Percentiles rank a stretch among this genome's conserved stretches.
phyloP scores from a whole-genome alignment of 768 basidiomycete species.

The Boletus huronensis region DNA sequence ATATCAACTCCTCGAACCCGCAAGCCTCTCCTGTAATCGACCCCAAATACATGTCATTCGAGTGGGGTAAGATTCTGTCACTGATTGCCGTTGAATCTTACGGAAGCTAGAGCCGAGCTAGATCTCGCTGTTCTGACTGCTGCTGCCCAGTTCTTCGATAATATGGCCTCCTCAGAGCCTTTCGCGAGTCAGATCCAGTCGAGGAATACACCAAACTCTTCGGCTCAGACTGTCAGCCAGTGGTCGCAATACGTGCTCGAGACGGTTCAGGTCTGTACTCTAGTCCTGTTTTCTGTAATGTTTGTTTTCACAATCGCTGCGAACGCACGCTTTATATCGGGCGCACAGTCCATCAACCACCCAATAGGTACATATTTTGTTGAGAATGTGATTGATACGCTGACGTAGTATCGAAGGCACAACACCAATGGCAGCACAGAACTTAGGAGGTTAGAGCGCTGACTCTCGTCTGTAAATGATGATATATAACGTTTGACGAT shows the following conservation, averaged over 20 bases:
- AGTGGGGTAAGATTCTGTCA: neutral
- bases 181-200: neutral
- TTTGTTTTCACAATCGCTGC: neutral
- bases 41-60: neutral
- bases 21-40: conserved; percentile 1
- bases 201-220: neutral
- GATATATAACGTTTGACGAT: neutral
- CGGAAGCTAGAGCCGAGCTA: neutral
- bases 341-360: neutral
- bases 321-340: neutral
- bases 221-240: neutral
- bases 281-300: neutral
- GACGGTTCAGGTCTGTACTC: neutral
- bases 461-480: neutral
- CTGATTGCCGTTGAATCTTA: no score
- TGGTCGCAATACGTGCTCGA: neutral
- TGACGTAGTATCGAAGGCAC: neutral
- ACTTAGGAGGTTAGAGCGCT: neutral
- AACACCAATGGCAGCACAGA: neutral
- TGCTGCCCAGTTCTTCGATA: neutral
- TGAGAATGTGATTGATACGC: neutral
- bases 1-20: neutral
- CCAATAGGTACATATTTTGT: neutral
- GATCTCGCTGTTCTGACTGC: neutral
- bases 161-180: neutral